These are phyloP conservation scores for Linnemannia zychae DNA, from an alignment of 192 early-diverging fungal species.

Conservation along the genomic window DNA sequence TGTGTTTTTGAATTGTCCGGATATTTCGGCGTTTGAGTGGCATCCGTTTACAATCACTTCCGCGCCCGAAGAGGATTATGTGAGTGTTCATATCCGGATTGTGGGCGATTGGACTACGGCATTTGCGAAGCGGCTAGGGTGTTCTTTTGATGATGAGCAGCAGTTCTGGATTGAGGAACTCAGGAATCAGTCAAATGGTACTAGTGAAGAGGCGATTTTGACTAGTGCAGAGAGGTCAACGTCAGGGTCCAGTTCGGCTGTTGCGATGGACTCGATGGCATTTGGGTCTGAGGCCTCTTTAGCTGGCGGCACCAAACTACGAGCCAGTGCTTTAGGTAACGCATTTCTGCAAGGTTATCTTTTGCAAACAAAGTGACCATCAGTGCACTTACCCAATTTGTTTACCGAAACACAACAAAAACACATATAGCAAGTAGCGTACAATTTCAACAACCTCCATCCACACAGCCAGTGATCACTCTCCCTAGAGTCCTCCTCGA, in stretches of 20 bases:
- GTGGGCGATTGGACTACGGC: constrained; percentile 79
- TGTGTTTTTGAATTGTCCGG: constrained; percentile 78
- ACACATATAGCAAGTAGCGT: constrained; percentile 34
- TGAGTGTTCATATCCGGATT: constrained; percentile 83
- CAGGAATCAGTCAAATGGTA: constrained; percentile 16
- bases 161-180: constrained; percentile 64
- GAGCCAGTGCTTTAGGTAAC: neutral
- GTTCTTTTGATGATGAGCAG: constrained; percentile 68
- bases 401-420: neutral
- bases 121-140: constrained; percentile 78
- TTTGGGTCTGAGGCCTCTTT: neutral
- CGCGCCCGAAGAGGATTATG: constrained; percentile 80
- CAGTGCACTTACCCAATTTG: neutral
- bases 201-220: neutral
- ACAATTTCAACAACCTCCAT: constrained; percentile 21
- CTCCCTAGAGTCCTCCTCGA: constrained; percentile 71
- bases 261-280: constrained; percentile 40
- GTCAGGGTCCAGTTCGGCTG: constrained; percentile 68
- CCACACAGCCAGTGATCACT: neutral
- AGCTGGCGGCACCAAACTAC: neutral
- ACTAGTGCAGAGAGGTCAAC: neutral
- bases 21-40: constrained; percentile 79
- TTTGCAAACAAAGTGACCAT: neutral
- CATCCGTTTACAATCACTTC: constrained; percentile 86
- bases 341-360: neutral